These are phyloP conservation scores for Polytrichum formosum DNA, from an alignment of 225 moss, liverwort and hornwort species.

Conservation along the genomic window DNA sequence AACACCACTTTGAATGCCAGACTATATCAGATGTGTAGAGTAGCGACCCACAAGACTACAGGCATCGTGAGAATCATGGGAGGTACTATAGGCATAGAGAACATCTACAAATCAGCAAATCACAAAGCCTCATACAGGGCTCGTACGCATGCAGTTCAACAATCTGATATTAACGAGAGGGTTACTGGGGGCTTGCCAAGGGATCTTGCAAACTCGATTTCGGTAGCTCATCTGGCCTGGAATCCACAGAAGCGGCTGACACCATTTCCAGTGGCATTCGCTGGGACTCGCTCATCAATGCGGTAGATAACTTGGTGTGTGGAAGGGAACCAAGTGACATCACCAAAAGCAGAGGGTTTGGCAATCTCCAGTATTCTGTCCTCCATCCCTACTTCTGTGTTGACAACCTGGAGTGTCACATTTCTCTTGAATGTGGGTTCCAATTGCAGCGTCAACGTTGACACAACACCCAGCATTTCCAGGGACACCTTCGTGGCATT, in stretches of 20 bases:
- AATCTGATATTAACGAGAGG: no score
- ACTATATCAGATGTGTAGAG: background rate
- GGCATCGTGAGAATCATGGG: background rate
- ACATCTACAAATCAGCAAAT: background rate
- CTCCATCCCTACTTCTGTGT: conserved; percentile 20
- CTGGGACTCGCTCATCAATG: conserved; percentile 28
- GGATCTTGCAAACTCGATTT: conserved; percentile 19
- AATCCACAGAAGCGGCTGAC: background rate
- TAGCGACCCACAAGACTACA: background rate
- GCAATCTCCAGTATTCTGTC: conserved; percentile 11
- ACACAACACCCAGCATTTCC: conserved; percentile 48
- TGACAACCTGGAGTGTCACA: conserved; percentile 21
- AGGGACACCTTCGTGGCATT: conserved; percentile 45
- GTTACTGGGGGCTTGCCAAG: conserved; percentile 8
- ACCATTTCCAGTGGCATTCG: conserved; percentile 23
- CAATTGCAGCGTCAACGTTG: conserved; percentile 39
- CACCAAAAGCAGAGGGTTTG: conserved; percentile 27
- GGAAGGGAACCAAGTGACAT: conserved; percentile 46
- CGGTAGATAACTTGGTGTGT: conserved; percentile 21
- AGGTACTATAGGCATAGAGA: background rate
- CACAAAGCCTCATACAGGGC: background rate
- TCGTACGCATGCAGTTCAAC: no score
- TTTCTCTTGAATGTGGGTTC: conserved; percentile 48
- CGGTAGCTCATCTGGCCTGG: conserved; percentile 4
- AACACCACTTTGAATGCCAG: no score